phyloP scores from a whole-genome alignment of 192 early-diverging fungal species.

The Linnemannia elongata region DNA sequence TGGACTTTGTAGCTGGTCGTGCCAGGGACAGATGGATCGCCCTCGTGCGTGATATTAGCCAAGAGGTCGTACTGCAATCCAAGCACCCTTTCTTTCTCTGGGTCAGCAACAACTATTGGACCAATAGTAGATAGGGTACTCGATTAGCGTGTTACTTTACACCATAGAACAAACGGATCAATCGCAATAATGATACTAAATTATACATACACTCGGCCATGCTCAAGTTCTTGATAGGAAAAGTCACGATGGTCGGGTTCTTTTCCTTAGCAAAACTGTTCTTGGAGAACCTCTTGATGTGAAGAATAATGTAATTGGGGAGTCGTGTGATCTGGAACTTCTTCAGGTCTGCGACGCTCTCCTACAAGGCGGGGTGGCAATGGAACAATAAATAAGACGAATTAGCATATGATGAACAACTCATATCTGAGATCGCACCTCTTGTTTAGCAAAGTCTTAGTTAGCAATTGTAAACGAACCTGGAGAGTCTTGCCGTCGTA shows the following conservation, averaged over 20 bases:
- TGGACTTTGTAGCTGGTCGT: constrained; percentile 87
- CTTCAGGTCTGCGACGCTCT: constrained; percentile 68
- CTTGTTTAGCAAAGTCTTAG: neutral
- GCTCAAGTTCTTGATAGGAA: constrained; percentile 87
- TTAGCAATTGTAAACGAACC: constrained; percentile 50
- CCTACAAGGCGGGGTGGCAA: constrained; percentile 35
- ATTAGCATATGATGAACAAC: neutral
- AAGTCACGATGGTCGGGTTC: constrained; percentile 98
- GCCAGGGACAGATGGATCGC: constrained; percentile 73
- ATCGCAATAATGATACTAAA: neutral
- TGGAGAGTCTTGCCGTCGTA: constrained; percentile 84
- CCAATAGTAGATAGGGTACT: constrained; percentile 37
- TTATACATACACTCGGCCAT: constrained; percentile 81
- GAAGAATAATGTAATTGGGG: constrained; percentile 91
- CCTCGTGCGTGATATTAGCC: constrained; percentile 93
- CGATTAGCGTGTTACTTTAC: neutral
- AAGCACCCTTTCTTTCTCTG: constrained; percentile 56
- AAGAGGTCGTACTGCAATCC: constrained; percentile 85
- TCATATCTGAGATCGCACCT: neutral
- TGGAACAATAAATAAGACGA: neutral
- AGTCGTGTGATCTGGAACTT: constrained; percentile 81
- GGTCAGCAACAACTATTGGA: constrained; percentile 58
- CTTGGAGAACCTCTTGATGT: constrained; percentile 92
- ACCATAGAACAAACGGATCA: too few relatives aligned
- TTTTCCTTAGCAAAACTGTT: constrained; percentile 89